Base-by-base conservation (phyloP, 1,284 basidiomycete species). In the Cryptococcus sp. region DNA sequence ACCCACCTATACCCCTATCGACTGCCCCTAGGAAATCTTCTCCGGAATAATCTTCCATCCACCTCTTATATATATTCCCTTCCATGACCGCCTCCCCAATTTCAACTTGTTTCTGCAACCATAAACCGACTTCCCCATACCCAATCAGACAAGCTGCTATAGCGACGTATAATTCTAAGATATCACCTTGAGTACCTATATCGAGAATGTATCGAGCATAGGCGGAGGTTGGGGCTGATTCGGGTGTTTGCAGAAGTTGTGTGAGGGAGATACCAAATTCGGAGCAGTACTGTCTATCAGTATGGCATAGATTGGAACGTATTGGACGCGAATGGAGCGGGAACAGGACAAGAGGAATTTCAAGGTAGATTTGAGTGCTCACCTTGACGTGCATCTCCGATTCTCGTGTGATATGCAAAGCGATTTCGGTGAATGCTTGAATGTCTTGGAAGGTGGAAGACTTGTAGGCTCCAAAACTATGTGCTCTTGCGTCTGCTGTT, bases 101-200 rank as follows among this genome's bases (percentile, higher is more conserved):
- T 19, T 67, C 61, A 1, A 83, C 79, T 55, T 85, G 79, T 46
- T 77, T 80, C 70, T 81, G 81, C 44, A 88, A 76, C 86, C 83
- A 93, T 39, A 89, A 76, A 0, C 91, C 93, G 0, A 94, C 88
- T 70, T 96, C 89, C n/a, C 91, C 93, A 66, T 97, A 98, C 0
- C 93, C 93, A 0, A 96, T 76, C 13, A 96, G 78, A 70, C 93
- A 98, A 4, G 88, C 86, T 16, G 86, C 83, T 1, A 93, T 81
- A 0, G 89, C 88, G 69, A 96, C 85, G 21, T 88, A 74, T 11
- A 93, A 76, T 55, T 84, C 85, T 24, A 84, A 81, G 13, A 83
- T 73, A 66, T 91, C 88, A 3, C 90, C 79, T 67, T 83, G 83
- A 14, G 87, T 64, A 0, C 87, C 88, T 1, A 83, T 77, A 69